Evolutionary conservation across 345 rosid species (phyloP), one percentile per base, ranked within the genome.

Genomic region (Arabis alpina): DNA sequence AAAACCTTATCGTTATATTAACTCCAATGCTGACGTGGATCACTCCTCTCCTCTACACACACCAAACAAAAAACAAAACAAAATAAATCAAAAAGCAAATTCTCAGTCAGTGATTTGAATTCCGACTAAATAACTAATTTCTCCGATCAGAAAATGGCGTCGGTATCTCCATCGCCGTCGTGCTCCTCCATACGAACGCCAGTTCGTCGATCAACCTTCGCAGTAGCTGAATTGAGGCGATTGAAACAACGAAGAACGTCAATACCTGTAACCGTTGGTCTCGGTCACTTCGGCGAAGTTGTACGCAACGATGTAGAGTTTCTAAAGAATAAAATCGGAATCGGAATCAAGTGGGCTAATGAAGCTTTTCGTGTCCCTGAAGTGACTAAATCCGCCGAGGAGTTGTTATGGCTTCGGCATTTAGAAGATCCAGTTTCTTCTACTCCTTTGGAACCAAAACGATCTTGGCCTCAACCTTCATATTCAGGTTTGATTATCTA

Each of bases 331-430:
- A 80, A 81, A 53, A 75, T 90, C 15, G 62, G 80, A 6, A 73
- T 61, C 71, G 93, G 98, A 68, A 34, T 86, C n/a, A 81, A 69
- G 24, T 90, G 98, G 97, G 94, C 96, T 9, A 85, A 76, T 42
- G 80, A 80, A 52, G 77, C 82, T 28, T 79, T 93, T 63, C 91
- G 80, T 27, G 57, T 93, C 40, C 88, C 94, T 3, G 78, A 80
- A 74, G 88, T 82, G 56, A 68, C 83, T 28, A 91, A 81, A 72
- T 56, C 84, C 32, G 64, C 87, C 5, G 91, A 86, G 56, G 88
- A 87, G 28, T n/a, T 81, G 19, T 66, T 90, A 44, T 93, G 98
- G 97, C 89, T 93, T 14, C 81, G 88, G 41, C 78, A 82, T 53
- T 81, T 93, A 13, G 98, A 93, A 78, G 90, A 87, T 60, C 81